These are phyloP conservation scores for Tuber magnatum DNA, from an alignment of 495 filamentous ascomycete genomes.

Conservation along the genomic window DNA sequence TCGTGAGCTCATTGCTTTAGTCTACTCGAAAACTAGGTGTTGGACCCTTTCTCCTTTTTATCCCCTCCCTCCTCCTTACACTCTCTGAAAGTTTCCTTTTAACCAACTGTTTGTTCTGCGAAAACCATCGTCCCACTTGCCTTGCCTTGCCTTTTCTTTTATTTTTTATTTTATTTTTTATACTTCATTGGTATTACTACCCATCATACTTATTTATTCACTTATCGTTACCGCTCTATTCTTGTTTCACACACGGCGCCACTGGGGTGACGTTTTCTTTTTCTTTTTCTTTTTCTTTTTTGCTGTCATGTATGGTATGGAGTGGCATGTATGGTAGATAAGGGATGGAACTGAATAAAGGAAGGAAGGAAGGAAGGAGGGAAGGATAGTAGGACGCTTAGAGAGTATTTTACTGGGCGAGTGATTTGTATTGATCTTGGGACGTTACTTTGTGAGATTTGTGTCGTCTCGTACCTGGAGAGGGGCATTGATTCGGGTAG, in stretches of 20 bases:
- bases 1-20: not conserved
- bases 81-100: conserved; percentile 2
- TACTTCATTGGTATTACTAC: not conserved
- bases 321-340: conserved; percentile 6
- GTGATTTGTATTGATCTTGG: not conserved
- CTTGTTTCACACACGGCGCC: not conserved
- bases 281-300: not conserved
- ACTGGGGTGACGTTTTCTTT: not conserved
- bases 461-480: not conserved
- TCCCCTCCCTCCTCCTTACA: not conserved
- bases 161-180: not conserved
- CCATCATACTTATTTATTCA: not conserved
- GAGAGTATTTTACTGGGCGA: not conserved
- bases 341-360: conserved; percentile 12
- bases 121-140: not conserved
- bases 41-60: not conserved
- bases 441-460: not conserved
- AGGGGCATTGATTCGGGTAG: not conserved
- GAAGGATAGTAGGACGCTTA: not conserved
- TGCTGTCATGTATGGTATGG: not conserved
- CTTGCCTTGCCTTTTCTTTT: not conserved
- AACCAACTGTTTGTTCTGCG: not conserved
- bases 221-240: not conserved
- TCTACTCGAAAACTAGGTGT: not conserved
- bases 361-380: not conserved